Evolutionary conservation across 2,329 filamentous ascomycete genomes (phyloP).

Genomic region (Alternaria triticina): DNA sequence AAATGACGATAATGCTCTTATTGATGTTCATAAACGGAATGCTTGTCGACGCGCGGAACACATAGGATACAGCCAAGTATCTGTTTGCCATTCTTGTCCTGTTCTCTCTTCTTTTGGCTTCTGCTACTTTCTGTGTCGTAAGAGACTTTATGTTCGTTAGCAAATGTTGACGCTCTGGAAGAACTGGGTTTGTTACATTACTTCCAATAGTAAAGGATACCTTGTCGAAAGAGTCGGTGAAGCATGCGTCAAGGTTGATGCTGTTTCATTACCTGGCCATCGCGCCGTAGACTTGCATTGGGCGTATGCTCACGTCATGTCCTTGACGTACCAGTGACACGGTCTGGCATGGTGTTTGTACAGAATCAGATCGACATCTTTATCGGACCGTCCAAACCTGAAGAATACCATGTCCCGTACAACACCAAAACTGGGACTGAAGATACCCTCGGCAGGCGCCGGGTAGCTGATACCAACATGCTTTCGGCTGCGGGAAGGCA

Average conservation of each 20-base stretch:
- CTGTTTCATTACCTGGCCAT: neutral
- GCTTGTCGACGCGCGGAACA: neutral
- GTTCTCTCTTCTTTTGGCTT: neutral
- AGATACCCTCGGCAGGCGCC: neutral
- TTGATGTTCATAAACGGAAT: neutral
- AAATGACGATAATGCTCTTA: neutral
- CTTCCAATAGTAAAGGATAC: neutral
- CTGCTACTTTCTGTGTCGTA: neutral
- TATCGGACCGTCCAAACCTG: neutral
- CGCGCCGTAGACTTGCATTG: neutral
- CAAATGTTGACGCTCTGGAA: neutral
- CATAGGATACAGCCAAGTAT: neutral
- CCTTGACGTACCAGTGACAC: neutral
- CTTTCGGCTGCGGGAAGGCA: neutral
- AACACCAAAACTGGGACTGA: constrained; percentile 52
- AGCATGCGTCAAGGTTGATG: neutral
- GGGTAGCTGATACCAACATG: neutral
- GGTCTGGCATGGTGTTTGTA: neutral
- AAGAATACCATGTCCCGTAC: neutral
- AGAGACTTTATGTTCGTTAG: neutral
- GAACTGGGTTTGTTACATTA: neutral
- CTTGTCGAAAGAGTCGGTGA: neutral
- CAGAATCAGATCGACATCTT: neutral
- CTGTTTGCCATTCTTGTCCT: neutral
- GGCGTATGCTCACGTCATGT: neutral